Percentiles rank a stretch among this genome's conserved stretches.
Conservation (phyloP, 371 early-diverging fungal genomes). For the Haplosporangium sp. region DNA sequence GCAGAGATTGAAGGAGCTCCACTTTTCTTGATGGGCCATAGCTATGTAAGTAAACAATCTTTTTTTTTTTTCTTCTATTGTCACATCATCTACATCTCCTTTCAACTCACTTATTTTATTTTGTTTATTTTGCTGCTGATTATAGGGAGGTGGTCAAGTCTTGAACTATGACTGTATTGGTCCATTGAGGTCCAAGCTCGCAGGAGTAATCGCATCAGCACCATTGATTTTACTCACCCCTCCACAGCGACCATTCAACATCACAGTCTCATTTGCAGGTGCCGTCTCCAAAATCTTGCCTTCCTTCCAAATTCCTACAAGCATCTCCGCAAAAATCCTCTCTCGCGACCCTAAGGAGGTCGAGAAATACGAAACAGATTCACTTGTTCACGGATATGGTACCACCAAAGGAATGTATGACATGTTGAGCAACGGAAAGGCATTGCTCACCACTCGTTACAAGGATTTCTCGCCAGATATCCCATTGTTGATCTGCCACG, state of each 20-base stretch:
- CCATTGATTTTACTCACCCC: conserved; percentile 37
- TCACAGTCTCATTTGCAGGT: conserved; percentile 31
- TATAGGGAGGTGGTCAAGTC: conserved; percentile 68
- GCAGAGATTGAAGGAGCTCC: conserved; percentile 60
- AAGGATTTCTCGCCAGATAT: conserved; percentile 25
- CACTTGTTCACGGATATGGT: conserved; percentile 61
- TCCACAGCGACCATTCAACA: conserved; percentile 17
- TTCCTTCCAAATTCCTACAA: conserved; percentile 59
- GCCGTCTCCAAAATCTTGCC: conserved; percentile 59
- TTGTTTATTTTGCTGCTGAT: not conserved
- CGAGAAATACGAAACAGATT: conserved; percentile 62
- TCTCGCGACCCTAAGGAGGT: conserved; percentile 64
- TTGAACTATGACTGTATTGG: conserved; percentile 65
- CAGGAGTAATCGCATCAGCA: conserved; percentile 65
- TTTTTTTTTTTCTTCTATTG: not conserved
- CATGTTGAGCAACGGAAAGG: conserved; percentile 51
- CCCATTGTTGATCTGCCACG: conserved; percentile 52
- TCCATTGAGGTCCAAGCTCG: conserved; percentile 54
- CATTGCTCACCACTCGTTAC: conserved; percentile 33
- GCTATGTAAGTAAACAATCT: conserved; percentile 60
- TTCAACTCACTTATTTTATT: not conserved
- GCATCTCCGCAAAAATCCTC: conserved; percentile 58
- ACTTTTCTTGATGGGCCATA: conserved; percentile 73
- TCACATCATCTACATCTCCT: not conserved
- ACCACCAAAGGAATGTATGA: conserved; percentile 41